Evolutionary conservation across 1,284 basidiomycete genomes (phyloP).

Genomic region (Cystobasidium slooffiae): DNA sequence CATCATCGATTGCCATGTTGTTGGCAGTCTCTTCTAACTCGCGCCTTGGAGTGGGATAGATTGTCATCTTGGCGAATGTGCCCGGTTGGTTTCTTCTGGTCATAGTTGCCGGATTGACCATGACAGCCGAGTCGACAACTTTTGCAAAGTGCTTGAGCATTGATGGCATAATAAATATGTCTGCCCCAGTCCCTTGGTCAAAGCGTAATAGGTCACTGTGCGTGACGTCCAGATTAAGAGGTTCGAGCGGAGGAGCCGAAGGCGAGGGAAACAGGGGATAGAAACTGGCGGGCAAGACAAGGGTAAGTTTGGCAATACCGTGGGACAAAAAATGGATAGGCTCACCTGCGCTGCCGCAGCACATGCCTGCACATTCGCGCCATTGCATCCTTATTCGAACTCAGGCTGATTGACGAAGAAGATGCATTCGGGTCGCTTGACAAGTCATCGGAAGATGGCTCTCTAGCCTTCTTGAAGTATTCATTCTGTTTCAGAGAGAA

Average conservation of each 20-base stretch:
- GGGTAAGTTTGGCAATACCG: not conserved
- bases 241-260: constrained; percentile 64
- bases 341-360: constrained; percentile 80
- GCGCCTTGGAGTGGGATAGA: constrained; percentile 51
- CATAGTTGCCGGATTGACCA: constrained; percentile 74
- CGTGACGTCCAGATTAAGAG: constrained; percentile 80
- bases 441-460: constrained; percentile 59
- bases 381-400: constrained; percentile 71
- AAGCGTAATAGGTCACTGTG: constrained; percentile 63
- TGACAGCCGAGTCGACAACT: constrained; percentile 69
- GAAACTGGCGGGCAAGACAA: constrained; percentile 64
- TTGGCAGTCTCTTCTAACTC: constrained; percentile 44
- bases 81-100: constrained; percentile 65
- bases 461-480: constrained; percentile 68
- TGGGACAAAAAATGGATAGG: constrained; percentile 11
- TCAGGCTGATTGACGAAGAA: constrained; percentile 55
- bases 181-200: constrained; percentile 66
- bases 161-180: constrained; percentile 82
- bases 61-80: constrained; percentile 53
- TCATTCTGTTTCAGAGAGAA: constrained; percentile 89
- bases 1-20: constrained; percentile 39
- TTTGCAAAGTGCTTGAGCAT: constrained; percentile 64
- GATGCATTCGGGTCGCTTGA: constrained; percentile 54
- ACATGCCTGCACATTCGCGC: constrained; percentile 77
- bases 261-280: constrained; percentile 94